Conservation (phyloP, 176 grass and related monocot species). For the Microstegium vimineum region DNA sequence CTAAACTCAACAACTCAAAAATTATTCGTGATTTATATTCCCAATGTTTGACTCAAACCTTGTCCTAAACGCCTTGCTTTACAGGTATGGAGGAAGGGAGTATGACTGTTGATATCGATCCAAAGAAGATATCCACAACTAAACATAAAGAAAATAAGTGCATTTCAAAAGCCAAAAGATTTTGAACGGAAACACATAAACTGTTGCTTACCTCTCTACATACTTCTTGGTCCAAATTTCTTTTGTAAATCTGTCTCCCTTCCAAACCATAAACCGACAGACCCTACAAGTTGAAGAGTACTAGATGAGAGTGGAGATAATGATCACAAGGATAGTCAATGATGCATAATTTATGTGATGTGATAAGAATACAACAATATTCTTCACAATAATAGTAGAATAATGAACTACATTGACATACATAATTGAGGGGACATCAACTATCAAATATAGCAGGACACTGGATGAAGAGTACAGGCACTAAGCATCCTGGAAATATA, state of each 20-base stretch:
- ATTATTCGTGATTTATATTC: too few relatives aligned
- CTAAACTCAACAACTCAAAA: too few relatives aligned
- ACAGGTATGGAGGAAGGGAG: too few relatives aligned
- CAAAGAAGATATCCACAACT: background rate
- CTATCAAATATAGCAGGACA: background rate
- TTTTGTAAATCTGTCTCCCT: slow-evolving; percentile 82
- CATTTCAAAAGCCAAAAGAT: background rate
- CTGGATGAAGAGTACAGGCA: background rate
- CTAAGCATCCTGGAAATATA: background rate
- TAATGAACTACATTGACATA: background rate
- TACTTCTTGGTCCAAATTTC: slow-evolving; percentile 78
- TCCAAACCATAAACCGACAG: slow-evolving; percentile 82
- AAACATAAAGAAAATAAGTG: background rate
- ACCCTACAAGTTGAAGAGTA: slow-evolving; percentile 54
- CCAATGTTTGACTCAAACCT: too few relatives aligned
- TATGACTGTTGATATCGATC: background rate
- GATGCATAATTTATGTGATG: background rate
- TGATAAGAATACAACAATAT: background rate
- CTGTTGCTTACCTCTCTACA: slow-evolving; percentile 70
- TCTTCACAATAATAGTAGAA: background rate
- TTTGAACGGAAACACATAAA: background rate
- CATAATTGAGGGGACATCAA: slow-evolving; percentile 6
- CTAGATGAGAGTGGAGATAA: slow-evolving; percentile 17
- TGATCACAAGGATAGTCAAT: background rate
- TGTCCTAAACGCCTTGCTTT: too few relatives aligned